Evolutionary conservation across 2,329 filamentous ascomycete species (phyloP), one percentile per base, ranked within the genome.

Genomic region (Aotearoamyces nothofagi): DNA sequence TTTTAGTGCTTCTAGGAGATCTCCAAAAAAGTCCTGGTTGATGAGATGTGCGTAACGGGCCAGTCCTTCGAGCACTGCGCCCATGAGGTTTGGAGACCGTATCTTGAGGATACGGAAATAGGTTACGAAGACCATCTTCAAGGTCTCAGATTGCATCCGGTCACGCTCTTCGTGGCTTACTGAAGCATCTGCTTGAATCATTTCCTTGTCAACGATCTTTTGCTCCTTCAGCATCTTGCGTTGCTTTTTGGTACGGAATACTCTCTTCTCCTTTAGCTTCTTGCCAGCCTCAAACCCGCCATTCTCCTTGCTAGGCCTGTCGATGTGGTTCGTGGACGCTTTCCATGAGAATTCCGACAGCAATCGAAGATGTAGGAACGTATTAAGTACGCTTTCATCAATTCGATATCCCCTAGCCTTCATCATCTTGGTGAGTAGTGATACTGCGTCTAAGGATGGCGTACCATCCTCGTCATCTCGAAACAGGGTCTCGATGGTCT

Each of bases 11-110:
- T 96, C 90, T 8, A 98, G 69, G 16, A 98, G 65, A 49, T 98
- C 90, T 15, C 87, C 90, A 45, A 98, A 98, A 61, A 98, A 96
- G 50, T 98, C 83, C 49, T 98, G 84, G 57, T 98, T 98, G 63
- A 98, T 98, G 34, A 98, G 66, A 50, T 94, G 90, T 3, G 86
- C 77, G 49, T 92, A 98, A 49, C 84, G 84, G 28, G 87, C 86
- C 13, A 98, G 60, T 15, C 90, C 90, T 58, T 96, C 90, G 4
- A 98, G 67, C 0, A 94, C 86, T 9, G 87, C 86, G n/a, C 90
- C 90, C 82, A 94, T 96, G 11, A 98, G 69, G 40, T 78, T 72
- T 9, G 82, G 76, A 14, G 72, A 66, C 15, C 84, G 73, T 30
- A 74, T 64, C 58, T 96, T 96, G 24, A 98, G 60, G 31, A 96